Base-by-base conservation (phyloP, 2,329 filamentous ascomycete species). In the Trichoderma arundinaceum region DNA sequence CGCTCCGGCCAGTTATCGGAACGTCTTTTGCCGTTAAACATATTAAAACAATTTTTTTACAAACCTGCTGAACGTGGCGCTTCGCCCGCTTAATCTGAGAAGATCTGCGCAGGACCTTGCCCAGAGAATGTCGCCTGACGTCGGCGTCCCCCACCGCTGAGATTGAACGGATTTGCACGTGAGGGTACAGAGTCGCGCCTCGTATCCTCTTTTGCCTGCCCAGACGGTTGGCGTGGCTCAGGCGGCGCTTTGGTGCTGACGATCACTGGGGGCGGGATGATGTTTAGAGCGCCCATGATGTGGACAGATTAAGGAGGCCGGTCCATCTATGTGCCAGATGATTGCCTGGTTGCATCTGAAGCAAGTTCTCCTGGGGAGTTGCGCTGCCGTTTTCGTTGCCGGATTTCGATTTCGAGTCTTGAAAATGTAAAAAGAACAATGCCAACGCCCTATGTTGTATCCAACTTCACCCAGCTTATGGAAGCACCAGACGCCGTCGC, bases 71-170 rank as follows among this genome's bases (percentile, higher is more conserved):
- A 43, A n/a, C 35, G 38, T 19, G 7, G 46, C 46, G 38, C 58
- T 41, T 44, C 56, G 41, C 39, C 28, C 56, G 41, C 43, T 38
- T 49, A 59, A 38, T 41, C 22, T 59, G 43, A 61, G 19, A 49
- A 53, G 56, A 66, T 66, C 64, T 54, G 64, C 64, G 22, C 53
- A 17, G 33, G 33, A 38, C 56, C 43, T 54, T 52, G 39, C 38
- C 32, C 12, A 35, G 49, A 28, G 39, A 54, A 28, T 43, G 57
- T 49, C 64, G 48, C 44, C 64, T 66, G 64, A 66, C 64, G 56
- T 62, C n/a, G 64, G 19, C 28, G 43, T 43, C 49, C 64, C 57
- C 64, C 57, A 41, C 48, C 43, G 51, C 57, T 46, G 19, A 66
- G 39, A 51, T 28, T 51, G 56, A 38, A 19, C n/a, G 43, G 51